Evolutionary conservation across 176 grass and related monocot species (phyloP).

Genomic region (Bothriochloa decipiens): DNA sequence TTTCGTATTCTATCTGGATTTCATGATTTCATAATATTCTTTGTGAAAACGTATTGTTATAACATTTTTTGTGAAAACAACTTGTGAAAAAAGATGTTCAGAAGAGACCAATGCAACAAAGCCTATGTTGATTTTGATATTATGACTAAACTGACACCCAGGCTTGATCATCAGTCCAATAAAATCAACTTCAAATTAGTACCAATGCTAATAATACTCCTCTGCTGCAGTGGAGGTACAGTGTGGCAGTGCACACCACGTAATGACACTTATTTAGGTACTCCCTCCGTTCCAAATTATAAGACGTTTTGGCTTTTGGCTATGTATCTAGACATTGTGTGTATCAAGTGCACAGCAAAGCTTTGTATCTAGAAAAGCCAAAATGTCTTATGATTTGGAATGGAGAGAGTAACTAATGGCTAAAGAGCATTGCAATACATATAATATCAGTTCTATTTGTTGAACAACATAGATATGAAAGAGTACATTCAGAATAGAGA

Average conservation of each 20-base stretch:
- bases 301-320: no score
- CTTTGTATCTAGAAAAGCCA: no score
- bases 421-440: not conserved
- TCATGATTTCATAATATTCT: not conserved
- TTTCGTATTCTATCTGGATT: not conserved
- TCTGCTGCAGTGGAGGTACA: not conserved
- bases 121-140: not conserved
- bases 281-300: no score
- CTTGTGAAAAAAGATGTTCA: not conserved
- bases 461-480: not conserved
- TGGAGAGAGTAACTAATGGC: no score
- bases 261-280: not conserved
- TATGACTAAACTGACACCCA: not conserved
- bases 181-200: slow-evolving; percentile 21
- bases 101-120: not conserved
- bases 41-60: not conserved
- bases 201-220: not conserved
- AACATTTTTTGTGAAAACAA: not conserved
- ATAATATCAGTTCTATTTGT: not conserved
- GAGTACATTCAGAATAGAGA: not conserved
- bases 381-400: no score
- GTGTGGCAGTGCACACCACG: not conserved
- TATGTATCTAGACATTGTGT: no score
- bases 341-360: no score
- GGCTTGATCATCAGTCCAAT: not conserved